phyloP scores from a whole-genome alignment of 345 rosid species.

The Eutrema japonicum region DNA sequence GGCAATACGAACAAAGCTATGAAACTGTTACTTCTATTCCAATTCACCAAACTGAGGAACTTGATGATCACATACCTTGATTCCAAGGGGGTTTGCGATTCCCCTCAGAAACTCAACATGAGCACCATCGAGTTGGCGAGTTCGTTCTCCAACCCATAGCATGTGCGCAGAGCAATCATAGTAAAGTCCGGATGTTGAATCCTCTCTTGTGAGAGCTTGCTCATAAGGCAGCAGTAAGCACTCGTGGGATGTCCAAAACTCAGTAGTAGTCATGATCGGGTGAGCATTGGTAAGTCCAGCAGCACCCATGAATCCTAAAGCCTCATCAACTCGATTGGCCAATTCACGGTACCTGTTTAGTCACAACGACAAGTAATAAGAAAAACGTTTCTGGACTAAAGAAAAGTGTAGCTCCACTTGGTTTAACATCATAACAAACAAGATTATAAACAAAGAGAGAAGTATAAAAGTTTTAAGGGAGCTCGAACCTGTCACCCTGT shows the following conservation, averaged over 20 bases:
- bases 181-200: slow-evolving; percentile 68
- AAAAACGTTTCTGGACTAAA: background rate
- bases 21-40: too few species aligned
- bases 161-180: slow-evolving; percentile 76
- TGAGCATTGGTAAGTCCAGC: slow-evolving; percentile 67
- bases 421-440: background rate
- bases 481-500: slow-evolving; percentile 66
- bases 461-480: background rate
- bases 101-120: slow-evolving; percentile 73
- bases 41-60: too few species aligned
- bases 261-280: slow-evolving; percentile 63
- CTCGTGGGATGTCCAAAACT: slow-evolving; percentile 74
- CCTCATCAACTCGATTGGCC: slow-evolving; percentile 70
- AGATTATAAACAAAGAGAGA: background rate
- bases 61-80: slow-evolving; percentile 45
- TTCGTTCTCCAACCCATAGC: slow-evolving; percentile 78
- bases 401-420: background rate
- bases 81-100: slow-evolving; percentile 67
- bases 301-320: slow-evolving; percentile 73
- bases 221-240: slow-evolving; percentile 68
- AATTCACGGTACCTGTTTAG: slow-evolving; percentile 57
- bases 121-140: slow-evolving; percentile 72
- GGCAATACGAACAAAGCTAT: too few species aligned
- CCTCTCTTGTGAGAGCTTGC: slow-evolving; percentile 75
- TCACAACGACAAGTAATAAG: slow-evolving; percentile 13